These are phyloP conservation scores for thale cress (Arabidopsis thaliana) DNA, from an alignment of 345 rosid genomes.

Conservation along the genomic window DNA sequence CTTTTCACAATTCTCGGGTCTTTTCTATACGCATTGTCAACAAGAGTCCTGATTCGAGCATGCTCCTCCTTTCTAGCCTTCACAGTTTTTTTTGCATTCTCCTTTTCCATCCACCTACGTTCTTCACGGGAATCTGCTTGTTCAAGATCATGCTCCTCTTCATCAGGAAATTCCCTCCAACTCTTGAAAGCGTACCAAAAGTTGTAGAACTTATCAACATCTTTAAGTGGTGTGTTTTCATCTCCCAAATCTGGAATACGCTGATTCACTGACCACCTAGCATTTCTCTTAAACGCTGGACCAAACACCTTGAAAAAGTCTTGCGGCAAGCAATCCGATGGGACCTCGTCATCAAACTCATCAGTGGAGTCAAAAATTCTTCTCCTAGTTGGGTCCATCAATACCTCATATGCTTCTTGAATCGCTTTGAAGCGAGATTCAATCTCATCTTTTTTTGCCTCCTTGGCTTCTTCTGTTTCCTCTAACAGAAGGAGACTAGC, in stretches of 20 bases:
- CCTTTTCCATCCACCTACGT: slow-evolving; percentile 99
- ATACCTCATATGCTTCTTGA: slow-evolving; percentile 93
- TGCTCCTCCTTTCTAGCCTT: slow-evolving; percentile 96
- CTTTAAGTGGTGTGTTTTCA: slow-evolving; percentile 66
- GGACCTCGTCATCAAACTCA: slow-evolving; percentile 97
- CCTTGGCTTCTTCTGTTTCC: slow-evolving; percentile 91
- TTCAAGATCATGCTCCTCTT: slow-evolving; percentile 94
- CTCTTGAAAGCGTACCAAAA: slow-evolving; percentile 95
- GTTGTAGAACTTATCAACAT: slow-evolving; percentile 79
- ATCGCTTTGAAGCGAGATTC: slow-evolving; percentile 84
- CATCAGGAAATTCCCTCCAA: slow-evolving; percentile 99
- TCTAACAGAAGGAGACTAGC: slow-evolving; percentile 85
- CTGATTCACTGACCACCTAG: slow-evolving; percentile 91
- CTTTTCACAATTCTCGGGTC: slow-evolving; percentile 87
- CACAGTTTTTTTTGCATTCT: slow-evolving; percentile 81
- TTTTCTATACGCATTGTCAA: slow-evolving; percentile 89
- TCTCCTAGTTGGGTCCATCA: slow-evolving; percentile 88
- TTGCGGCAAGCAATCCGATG: slow-evolving; percentile 80
- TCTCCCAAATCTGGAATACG: slow-evolving; percentile 81
- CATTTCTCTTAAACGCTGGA: slow-evolving; percentile 97
- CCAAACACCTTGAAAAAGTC: slow-evolving; percentile 97
- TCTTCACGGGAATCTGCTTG: slow-evolving; percentile 98
- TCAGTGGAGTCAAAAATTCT: slow-evolving; percentile 94
- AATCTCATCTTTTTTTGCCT: slow-evolving; percentile 90
- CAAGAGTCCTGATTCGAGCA: slow-evolving; percentile 79